These are phyloP conservation scores for Aureobasidium vineae DNA, from an alignment of 2,329 filamentous ascomycete genomes.

Conservation along the genomic window DNA sequence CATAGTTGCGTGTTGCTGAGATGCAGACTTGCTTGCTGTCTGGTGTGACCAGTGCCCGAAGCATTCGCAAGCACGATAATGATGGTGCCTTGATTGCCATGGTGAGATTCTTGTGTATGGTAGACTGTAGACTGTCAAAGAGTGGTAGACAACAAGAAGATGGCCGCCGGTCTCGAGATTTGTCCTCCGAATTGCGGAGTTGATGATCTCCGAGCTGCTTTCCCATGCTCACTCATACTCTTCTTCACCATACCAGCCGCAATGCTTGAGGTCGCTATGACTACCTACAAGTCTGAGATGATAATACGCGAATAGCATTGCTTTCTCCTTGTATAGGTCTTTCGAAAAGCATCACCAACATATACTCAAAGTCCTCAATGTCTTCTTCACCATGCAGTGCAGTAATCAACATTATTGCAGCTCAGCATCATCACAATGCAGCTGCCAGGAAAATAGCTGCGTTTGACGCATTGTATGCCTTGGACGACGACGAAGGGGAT, in stretches of 20 bases:
- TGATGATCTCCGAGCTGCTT: conserved; percentile 10
- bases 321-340: background rate
- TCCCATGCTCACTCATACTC: background rate
- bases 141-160: background rate
- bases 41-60: conserved; percentile 33
- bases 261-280: background rate
- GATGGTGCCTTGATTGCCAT: conserved; percentile 38
- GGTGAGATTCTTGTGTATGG: background rate
- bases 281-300: background rate
- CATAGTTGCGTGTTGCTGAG: conserved; percentile 26
- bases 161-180: conserved; percentile 1
- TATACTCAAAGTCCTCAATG: background rate
- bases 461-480: conserved; percentile 31
- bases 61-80: conserved; percentile 32
- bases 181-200: conserved; percentile 16
- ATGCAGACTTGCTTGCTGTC: conserved; percentile 24
- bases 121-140: background rate
- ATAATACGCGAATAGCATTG: background rate
- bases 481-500: conserved; percentile 31
- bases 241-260: background rate
- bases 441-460: conserved; percentile 30
- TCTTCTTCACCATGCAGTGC: conserved; percentile 10
- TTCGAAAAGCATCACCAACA: background rate
- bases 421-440: background rate
- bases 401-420: conserved; percentile 13